phyloP scores from a whole-genome alignment of 768 basidiomycete species.

The Exidia glandulosa region DNA sequence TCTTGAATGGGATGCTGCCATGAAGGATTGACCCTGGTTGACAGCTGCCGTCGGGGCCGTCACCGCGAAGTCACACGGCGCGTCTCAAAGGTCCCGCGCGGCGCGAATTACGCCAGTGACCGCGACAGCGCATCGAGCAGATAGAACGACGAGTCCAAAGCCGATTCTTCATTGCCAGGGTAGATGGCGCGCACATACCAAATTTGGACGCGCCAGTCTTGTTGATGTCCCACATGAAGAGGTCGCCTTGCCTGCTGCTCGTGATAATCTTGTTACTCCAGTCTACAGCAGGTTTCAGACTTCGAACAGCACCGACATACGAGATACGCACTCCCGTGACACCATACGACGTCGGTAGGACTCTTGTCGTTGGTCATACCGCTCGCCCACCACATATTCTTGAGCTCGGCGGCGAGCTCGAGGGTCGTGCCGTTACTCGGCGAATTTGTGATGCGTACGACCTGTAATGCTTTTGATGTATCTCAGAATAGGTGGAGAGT shows the following conservation, averaged over 20 bases:
- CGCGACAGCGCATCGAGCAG: no score
- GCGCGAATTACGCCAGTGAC: no score
- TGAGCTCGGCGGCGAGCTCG: not conserved
- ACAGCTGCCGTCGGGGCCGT: no score
- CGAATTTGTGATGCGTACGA: constrained; percentile 46
- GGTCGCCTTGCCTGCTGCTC: constrained; percentile 69
- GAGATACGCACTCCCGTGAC: constrained; percentile 42
- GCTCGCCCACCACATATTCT: constrained; percentile 66
- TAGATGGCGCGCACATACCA: no score
- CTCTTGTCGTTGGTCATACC: constrained; percentile 71
- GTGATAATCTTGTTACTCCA: constrained; percentile 58
- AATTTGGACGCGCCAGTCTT: constrained; percentile 57
- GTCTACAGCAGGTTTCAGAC: not conserved
- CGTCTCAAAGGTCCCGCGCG: no score
- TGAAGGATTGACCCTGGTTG: no score
- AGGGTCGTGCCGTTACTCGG: constrained; percentile 33
- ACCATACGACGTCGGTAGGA: constrained; percentile 76
- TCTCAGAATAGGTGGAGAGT: constrained; percentile 14
- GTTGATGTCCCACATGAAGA: constrained; percentile 75
- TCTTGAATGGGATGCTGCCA: no score
- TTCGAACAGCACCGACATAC: not conserved
- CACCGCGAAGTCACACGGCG: no score
- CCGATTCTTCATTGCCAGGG: no score
- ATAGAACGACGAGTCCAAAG: no score
- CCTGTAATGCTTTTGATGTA: constrained; percentile 53